A percentile compares a stretch with the other conserved stretches of the same genome.
Evolutionary conservation across 2,329 filamentous ascomycete species (phyloP).

Genomic region (Penicillium sp.): DNA sequence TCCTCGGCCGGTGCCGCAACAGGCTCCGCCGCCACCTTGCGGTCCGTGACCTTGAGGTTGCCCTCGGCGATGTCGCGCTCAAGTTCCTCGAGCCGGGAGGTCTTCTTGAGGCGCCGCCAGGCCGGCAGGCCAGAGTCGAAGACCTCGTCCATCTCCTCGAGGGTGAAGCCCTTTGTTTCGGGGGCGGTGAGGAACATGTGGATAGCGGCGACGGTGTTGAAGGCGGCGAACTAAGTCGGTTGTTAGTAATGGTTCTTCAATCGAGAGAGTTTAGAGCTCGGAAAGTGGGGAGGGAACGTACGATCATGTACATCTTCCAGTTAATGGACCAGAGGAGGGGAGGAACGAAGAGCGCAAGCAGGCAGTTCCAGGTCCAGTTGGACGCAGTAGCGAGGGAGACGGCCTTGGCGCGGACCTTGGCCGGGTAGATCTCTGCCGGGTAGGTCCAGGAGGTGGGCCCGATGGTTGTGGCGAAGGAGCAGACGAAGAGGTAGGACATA

Average conservation of each 20-base stretch:
- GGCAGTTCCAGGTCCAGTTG: constrained; percentile 28
- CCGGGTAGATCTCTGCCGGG: constrained; percentile 26
- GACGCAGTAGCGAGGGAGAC: constrained; percentile 26
- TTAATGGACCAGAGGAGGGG: constrained; percentile 26
- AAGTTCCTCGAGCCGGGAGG: constrained; percentile 23
- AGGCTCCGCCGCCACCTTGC: background rate
- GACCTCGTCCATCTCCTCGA: constrained; percentile 34
- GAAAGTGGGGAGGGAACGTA: constrained; percentile 7
- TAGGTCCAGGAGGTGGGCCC: constrained; percentile 30
- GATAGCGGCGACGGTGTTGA: constrained; percentile 25
- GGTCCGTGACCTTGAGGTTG: constrained; percentile 22
- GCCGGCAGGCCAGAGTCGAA: constrained; percentile 34
- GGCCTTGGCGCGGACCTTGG: constrained; percentile 27
- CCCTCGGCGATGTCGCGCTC: constrained; percentile 24
- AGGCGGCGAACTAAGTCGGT: constrained; percentile 23
- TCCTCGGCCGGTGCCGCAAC: background rate
- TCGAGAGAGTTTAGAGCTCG: background rate
- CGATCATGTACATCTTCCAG: constrained; percentile 31
- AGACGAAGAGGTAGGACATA: constrained; percentile 34
- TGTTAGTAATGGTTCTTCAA: background rate
- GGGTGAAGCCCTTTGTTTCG: constrained; percentile 26
- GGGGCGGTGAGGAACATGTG: constrained; percentile 28
- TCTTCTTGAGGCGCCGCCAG: constrained; percentile 21
- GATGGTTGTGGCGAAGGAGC: constrained; percentile 32
- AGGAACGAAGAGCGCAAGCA: constrained; percentile 26